Evolutionary conservation across 2,329 filamentous ascomycete genomes (phyloP).

Genomic region (Cytospora piceae): DNA sequence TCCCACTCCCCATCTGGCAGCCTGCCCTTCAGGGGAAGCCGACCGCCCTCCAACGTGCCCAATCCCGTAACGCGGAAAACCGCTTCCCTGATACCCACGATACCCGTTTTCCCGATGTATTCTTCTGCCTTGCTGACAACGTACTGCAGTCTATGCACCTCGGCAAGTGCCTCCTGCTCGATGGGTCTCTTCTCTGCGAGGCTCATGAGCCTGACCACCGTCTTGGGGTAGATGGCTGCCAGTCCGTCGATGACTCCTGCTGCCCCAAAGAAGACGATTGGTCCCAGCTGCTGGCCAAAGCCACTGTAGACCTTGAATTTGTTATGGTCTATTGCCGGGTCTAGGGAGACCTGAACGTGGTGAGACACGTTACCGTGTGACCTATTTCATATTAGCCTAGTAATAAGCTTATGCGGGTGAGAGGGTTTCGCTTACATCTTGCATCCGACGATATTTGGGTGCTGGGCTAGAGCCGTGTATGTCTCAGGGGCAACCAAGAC

Average conservation of each 20-base stretch:
- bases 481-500: slow-evolving; percentile 62
- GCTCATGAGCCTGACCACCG: slow-evolving; percentile 60
- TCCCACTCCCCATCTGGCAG: slow-evolving; percentile 61
- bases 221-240: slow-evolving; percentile 66
- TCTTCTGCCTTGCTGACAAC: slow-evolving; percentile 64
- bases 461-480: slow-evolving; percentile 59
- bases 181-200: slow-evolving; percentile 43
- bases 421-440: slow-evolving; percentile 52
- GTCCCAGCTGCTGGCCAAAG: slow-evolving; percentile 68
- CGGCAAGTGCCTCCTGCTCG: slow-evolving; percentile 44
- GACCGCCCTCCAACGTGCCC: slow-evolving; percentile 60
- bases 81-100: slow-evolving; percentile 68
- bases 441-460: slow-evolving; percentile 69
- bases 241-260: slow-evolving; percentile 70
- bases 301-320: slow-evolving; percentile 68
- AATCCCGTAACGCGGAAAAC: slow-evolving; percentile 59
- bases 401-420: background rate
- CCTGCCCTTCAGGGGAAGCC: slow-evolving; percentile 61
- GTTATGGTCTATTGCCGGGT: slow-evolving; percentile 62
- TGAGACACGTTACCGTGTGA: slow-evolving; percentile 68
- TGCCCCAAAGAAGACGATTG: slow-evolving; percentile 64
- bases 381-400: slow-evolving; percentile 29
- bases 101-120: slow-evolving; percentile 62
- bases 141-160: slow-evolving; percentile 63
- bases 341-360: slow-evolving; percentile 64